These are phyloP conservation scores for Carallia brachiata DNA, from an alignment of 345 rosid genomes.

Conservation along the genomic window DNA sequence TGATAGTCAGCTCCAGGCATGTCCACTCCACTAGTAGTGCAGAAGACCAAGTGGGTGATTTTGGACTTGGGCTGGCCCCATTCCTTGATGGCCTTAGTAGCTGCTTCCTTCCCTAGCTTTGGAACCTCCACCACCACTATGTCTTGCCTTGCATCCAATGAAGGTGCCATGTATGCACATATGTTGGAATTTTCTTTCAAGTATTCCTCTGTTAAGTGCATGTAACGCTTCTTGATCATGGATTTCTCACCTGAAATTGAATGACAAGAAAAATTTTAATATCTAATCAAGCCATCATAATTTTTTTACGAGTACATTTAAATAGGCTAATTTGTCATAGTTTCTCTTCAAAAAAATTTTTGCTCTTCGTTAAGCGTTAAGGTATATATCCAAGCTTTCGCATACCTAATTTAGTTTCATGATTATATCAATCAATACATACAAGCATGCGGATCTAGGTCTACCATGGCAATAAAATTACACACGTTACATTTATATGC, in stretches of 20 bases:
- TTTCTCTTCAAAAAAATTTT: too few relatives aligned
- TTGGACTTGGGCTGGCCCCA: conserved; percentile 90
- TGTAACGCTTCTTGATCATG: conserved; percentile 57
- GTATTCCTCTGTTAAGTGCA: conserved; percentile 65
- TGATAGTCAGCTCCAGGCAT: conserved; percentile 96
- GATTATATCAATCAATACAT: too few relatives aligned
- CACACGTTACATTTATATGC: too few relatives aligned
- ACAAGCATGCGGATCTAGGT: too few relatives aligned
- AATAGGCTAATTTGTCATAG: too few relatives aligned
- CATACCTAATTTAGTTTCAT: too few relatives aligned
- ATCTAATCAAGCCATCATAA: too few relatives aligned
- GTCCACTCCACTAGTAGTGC: conserved; percentile 85
- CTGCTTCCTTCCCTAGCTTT: conserved; percentile 77
- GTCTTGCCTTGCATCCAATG: conserved; percentile 71
- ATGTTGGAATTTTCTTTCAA: conserved; percentile 55
- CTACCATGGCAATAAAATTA: too few relatives aligned
- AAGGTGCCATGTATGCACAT: conserved; percentile 70
- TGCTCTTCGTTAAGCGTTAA: too few relatives aligned
- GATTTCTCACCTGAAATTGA: conserved; percentile 66
- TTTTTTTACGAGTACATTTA: too few relatives aligned
- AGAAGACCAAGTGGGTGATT: conserved; percentile 82
- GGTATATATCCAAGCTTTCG: too few relatives aligned
- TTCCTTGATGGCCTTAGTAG: conserved; percentile 67
- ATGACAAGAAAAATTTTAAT: too few relatives aligned
- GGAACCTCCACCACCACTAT: conserved; percentile 84